Percentiles rank a stretch among this genome's conserved stretches.
Conservation (phyloP, 2,329 filamentous ascomycete genomes). For the Acephala macrosclerotiorum region DNA sequence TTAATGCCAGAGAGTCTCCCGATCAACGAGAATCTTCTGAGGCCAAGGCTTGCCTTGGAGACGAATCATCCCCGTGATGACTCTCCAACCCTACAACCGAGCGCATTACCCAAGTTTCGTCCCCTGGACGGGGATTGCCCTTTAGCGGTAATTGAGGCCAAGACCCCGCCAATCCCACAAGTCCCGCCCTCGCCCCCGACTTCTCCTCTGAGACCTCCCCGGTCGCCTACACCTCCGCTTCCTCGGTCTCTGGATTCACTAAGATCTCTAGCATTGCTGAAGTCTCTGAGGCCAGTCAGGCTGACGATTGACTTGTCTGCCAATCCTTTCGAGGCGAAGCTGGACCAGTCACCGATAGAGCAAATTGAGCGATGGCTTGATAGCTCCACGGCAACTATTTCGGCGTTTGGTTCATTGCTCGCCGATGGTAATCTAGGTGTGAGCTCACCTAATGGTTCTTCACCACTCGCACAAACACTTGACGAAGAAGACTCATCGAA, state of each 20-base stretch:
- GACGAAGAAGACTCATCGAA: not conserved
- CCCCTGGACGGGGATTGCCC: not conserved
- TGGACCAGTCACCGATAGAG: not conserved
- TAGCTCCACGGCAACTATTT: not conserved
- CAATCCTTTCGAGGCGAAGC: not conserved
- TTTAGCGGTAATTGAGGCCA: not conserved
- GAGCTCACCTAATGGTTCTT: not conserved
- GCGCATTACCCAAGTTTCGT: not conserved
- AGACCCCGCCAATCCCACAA: not conserved
- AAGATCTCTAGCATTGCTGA: not conserved
- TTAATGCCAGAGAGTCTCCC: not conserved
- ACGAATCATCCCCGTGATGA: not conserved
- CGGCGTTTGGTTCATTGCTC: not conserved
- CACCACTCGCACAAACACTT: not conserved
- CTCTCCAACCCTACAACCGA: not conserved
- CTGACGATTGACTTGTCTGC: not conserved
- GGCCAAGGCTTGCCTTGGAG: not conserved
- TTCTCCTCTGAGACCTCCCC: not conserved
- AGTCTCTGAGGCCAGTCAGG: not conserved
- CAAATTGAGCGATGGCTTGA: slow-evolving; percentile 3
- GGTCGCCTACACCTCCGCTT: not conserved
- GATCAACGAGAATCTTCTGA: not conserved
- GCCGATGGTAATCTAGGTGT: not conserved
- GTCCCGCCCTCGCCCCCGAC: not conserved
- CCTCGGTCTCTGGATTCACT: not conserved